Evolutionary conservation across 2,329 filamentous ascomycete genomes (phyloP).

Genomic region (Coccinonectria pachysandricola): DNA sequence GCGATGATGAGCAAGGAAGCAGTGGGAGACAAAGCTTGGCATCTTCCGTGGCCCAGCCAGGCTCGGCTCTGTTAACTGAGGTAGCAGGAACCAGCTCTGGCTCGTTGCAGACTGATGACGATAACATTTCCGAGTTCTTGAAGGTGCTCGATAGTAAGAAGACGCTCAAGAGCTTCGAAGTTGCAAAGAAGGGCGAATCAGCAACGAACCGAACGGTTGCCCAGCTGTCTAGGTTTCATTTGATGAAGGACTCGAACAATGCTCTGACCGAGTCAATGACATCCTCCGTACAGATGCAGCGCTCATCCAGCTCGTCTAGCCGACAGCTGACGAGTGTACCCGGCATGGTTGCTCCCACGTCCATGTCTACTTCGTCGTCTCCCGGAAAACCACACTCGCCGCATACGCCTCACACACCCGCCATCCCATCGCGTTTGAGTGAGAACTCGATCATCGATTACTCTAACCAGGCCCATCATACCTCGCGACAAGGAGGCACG

Average conservation of each 20-base stretch:
- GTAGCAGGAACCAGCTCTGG: constrained; percentile 56
- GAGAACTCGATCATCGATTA: constrained; percentile 63
- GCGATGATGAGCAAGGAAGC: constrained; percentile 64
- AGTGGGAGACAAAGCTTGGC: constrained; percentile 71
- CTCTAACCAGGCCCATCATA: constrained; percentile 18
- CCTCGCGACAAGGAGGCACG: constrained; percentile 19
- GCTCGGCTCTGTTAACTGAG: constrained; percentile 69
- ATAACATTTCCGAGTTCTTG: constrained; percentile 88
- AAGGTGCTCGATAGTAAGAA: constrained; percentile 82
- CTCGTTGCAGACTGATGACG: constrained; percentile 66
- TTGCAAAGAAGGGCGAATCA: constrained; percentile 54
- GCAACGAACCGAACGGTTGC: constrained; percentile 66
- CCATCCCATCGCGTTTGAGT: constrained; percentile 85
- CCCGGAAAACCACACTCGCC: constrained; percentile 84
- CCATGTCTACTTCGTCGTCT: constrained; percentile 76
- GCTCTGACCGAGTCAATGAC: constrained; percentile 88
- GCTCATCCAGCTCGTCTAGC: constrained; percentile 66
- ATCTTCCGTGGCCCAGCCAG: constrained; percentile 60
- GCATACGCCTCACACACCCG: constrained; percentile 85
- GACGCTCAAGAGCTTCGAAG: constrained; percentile 71
- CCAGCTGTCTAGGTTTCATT: constrained; percentile 74
- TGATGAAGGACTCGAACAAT: constrained; percentile 82
- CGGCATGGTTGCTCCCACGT: constrained; percentile 61
- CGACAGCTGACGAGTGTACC: constrained; percentile 49
- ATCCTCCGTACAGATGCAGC: constrained; percentile 74